Base-by-base conservation (phyloP, 805 yeast genomes). In the Komagataella ulmi region DNA sequence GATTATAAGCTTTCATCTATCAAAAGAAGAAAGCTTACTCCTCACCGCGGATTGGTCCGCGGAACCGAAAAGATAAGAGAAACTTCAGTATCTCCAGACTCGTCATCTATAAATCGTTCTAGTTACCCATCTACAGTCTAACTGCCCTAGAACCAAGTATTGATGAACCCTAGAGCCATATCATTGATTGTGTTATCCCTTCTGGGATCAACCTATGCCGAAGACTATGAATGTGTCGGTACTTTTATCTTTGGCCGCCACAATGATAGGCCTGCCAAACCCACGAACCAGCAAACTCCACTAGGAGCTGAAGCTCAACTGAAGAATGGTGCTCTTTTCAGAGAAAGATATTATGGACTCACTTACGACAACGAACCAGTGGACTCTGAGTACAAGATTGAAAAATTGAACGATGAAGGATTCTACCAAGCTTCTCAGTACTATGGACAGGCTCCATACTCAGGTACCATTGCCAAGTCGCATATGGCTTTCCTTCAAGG, bases 201-300 rank as follows among this genome's bases (percentile, higher is more conserved):
- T 5, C 40, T 30, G 14, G 40, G 40, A 8, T 30, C 40, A 30
- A 14, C 40, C 40, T 30, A 30, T 30, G 63, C 53, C 50, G 59
- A 53, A 14, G 59, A 62, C 23, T 62, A 61, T 50, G 51, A 56
- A 6, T 59, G 65, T 54, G 65, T 71, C 12, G 79, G 78, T 14
- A 61, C 76, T 3, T 70, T 69, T 52, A 69, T 74, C 56, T 72
- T 72, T 55, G 74, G 74, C 44, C 66, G 79, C 55, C 79, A 74
- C 59, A 76, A 75, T 51, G 79, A 75, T 57, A 66, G 79, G 55
- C 65, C 71, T 48, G 63, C 70, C 43, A 74, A 75, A 54, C 79
- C 78, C 14, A 70, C 76, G 6, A 59, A 58, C 45, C 60, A 66
- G 49, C 60, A 74, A 50, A 71, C 77, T 24, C 71, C 76, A n/a